Percentiles rank a stretch among this genome's conserved stretches.
Evolutionary conservation across 2,329 filamentous ascomycete species (phyloP).

Genomic region (Penicillium sclerotiorum): DNA sequence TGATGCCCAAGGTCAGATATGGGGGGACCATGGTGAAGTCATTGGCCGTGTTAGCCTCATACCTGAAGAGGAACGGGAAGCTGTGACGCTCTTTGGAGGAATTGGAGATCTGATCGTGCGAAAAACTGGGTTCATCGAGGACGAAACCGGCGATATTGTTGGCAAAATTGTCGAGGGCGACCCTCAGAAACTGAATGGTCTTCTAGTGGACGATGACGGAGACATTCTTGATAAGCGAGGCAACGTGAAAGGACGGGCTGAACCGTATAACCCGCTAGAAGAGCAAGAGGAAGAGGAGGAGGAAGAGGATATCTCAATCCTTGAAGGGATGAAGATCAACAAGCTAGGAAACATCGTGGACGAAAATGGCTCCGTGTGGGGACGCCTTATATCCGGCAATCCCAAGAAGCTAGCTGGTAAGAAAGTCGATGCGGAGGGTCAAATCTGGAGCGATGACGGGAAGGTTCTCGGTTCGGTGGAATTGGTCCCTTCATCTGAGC

Average conservation of each 20-base stretch:
- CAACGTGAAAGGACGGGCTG: slow-evolving; percentile 62
- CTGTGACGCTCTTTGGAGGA: slow-evolving; percentile 37
- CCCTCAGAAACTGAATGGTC: slow-evolving; percentile 43
- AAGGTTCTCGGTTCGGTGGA: slow-evolving; percentile 63
- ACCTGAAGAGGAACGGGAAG: slow-evolving; percentile 23
- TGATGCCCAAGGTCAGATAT: no score
- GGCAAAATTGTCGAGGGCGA: slow-evolving; percentile 47
- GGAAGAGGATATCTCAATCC: slow-evolving; percentile 58
- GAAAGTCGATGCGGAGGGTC: slow-evolving; percentile 64
- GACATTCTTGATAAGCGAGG: slow-evolving; percentile 67
- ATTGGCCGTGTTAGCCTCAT: slow-evolving; percentile 40
- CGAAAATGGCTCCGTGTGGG: slow-evolving; percentile 59
- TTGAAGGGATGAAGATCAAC: slow-evolving; percentile 65
- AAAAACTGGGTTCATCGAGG: slow-evolving; percentile 57
- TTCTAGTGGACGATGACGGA: slow-evolving; percentile 43
- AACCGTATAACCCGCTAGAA: slow-evolving; percentile 55
- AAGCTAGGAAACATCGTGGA: slow-evolving; percentile 66
- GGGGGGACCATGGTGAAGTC: no score
- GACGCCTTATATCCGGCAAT: slow-evolving; percentile 62
- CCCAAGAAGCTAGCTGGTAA: slow-evolving; percentile 59
- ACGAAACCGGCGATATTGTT: slow-evolving; percentile 43
- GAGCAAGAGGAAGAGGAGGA: slow-evolving; percentile 40
- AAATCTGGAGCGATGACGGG: slow-evolving; percentile 66
- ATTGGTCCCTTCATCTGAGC: slow-evolving; percentile 53
- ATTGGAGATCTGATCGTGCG: slow-evolving; percentile 48